Percentiles rank a stretch among this genome's conserved stretches.
phyloP scores from a whole-genome alignment of 2,329 filamentous ascomycete species.

The Arachnomyces sp. region DNA sequence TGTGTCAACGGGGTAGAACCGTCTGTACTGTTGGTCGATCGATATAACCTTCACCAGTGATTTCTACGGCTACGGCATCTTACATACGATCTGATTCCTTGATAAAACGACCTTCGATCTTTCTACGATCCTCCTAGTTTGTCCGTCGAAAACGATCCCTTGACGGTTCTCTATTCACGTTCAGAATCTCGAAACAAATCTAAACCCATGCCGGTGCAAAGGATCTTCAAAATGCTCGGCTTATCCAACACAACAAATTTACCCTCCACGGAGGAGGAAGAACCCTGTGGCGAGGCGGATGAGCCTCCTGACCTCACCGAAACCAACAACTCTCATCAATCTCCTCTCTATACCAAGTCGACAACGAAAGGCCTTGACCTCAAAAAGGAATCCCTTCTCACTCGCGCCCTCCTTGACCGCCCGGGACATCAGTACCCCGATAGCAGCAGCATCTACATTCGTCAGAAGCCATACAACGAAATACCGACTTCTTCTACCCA shows the following conservation, averaged over 20 bases:
- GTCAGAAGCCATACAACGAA: conserved; percentile 27
- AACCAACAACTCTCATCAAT: conserved; percentile 17
- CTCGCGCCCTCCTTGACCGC: conserved; percentile 67
- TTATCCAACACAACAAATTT: conserved; percentile 33
- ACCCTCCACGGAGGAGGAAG: conserved; percentile 46
- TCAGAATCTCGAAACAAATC: conserved; percentile 20
- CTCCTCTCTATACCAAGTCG: conserved; percentile 40
- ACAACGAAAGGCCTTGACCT: conserved; percentile 41
- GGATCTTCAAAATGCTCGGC: conserved; percentile 38
- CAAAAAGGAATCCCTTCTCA: conserved; percentile 74
- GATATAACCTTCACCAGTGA: conserved; percentile 19
- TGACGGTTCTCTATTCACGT: conserved; percentile 25
- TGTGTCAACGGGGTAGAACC: conserved; percentile 21
- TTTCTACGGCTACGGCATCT: conserved; percentile 12
- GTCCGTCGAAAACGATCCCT: conserved; percentile 21
- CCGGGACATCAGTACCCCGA: conserved; percentile 45
- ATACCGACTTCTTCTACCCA: conserved; percentile 7
- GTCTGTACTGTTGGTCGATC: conserved; percentile 23
- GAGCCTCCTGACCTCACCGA: conserved; percentile 67
- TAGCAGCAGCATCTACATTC: conserved; percentile 25
- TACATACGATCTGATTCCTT: neutral
- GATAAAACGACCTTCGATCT: conserved; percentile 2
- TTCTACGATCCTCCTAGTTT: conserved; percentile 6
- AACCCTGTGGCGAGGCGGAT: conserved; percentile 68
- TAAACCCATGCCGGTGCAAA: conserved; percentile 23